phyloP scores from a whole-genome alignment of 225 moss, liverwort and hornwort species.

The Straminergon stramineum region DNA sequence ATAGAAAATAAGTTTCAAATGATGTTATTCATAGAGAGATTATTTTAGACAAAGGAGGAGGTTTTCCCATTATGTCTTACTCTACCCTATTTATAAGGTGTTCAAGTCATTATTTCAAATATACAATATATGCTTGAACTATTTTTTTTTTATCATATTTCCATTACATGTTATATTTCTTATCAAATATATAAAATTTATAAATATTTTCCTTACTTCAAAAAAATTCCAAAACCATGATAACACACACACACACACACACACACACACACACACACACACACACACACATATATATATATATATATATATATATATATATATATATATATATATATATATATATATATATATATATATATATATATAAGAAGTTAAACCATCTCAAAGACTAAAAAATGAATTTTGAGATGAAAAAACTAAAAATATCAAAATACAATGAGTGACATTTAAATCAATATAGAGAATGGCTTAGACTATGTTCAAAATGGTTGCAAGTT shows the following conservation, averaged over 20 bases:
- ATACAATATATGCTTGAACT: not conserved
- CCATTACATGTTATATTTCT: not conserved
- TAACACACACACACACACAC: too few species aligned
- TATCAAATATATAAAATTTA: not conserved
- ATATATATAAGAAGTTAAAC: too few species aligned
- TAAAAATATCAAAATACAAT: not conserved
- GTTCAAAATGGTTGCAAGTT: not conserved
- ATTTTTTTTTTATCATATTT: not conserved
- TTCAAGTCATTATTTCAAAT: not conserved
- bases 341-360: too few species aligned
- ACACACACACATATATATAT: too few species aligned
- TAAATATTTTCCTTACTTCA: not conserved
- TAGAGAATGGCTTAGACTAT: not conserved
- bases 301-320: too few species aligned
- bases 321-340: too few species aligned
- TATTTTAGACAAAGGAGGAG: not conserved
- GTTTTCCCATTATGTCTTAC: not conserved
- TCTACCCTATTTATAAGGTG: not conserved
- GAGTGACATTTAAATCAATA: not conserved
- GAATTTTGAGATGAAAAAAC: not conserved
- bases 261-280: too few species aligned
- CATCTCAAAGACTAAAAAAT: not conserved
- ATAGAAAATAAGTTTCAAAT: not conserved
- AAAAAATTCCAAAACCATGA: not conserved
- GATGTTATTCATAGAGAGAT: not conserved